phyloP scores from a whole-genome alignment of 306 rosid genomes.

The Ormosia emarginata region DNA sequence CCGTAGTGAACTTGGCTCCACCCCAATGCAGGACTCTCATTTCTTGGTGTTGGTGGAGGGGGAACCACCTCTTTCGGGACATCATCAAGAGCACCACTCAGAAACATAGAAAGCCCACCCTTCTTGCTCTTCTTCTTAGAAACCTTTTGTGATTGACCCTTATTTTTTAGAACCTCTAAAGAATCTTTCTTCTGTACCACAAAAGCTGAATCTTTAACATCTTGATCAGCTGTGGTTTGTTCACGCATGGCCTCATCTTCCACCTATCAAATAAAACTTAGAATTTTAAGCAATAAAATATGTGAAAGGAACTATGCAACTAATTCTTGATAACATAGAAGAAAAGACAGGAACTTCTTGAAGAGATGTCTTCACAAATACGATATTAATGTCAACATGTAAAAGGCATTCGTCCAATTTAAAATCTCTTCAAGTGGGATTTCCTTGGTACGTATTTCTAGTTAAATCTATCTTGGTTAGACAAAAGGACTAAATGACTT shows the following conservation, averaged over 20 bases:
- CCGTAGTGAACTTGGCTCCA: conserved; percentile 64
- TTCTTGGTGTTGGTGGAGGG: conserved; percentile 56
- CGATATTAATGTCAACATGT: background rate
- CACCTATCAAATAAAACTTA: conserved; percentile 43
- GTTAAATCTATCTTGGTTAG: background rate
- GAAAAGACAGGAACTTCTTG: background rate
- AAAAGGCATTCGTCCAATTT: background rate
- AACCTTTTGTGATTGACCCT: conserved; percentile 31
- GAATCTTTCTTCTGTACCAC: conserved; percentile 38
- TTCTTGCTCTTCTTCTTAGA: conserved; percentile 84
- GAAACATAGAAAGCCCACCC: conserved; percentile 95
- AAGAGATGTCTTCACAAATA: background rate
- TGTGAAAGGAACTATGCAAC: conserved; percentile 11
- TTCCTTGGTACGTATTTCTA: background rate
- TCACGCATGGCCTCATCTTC: conserved; percentile 29
- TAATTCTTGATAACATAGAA: background rate
- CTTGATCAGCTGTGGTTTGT: conserved; percentile 28
- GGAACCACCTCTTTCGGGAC: conserved; percentile 45
- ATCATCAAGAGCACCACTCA: conserved; percentile 93
- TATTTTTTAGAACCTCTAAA: conserved; percentile 37
- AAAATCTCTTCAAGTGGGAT: conserved; percentile 1
- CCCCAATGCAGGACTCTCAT: conserved; percentile 97
- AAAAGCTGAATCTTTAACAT: conserved; percentile 26
- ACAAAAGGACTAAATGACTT: background rate
- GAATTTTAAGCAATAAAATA: conserved; percentile 9